Conservation (phyloP, 1,284 basidiomycete genomes). For the Melampsora larici-populina region DNA sequence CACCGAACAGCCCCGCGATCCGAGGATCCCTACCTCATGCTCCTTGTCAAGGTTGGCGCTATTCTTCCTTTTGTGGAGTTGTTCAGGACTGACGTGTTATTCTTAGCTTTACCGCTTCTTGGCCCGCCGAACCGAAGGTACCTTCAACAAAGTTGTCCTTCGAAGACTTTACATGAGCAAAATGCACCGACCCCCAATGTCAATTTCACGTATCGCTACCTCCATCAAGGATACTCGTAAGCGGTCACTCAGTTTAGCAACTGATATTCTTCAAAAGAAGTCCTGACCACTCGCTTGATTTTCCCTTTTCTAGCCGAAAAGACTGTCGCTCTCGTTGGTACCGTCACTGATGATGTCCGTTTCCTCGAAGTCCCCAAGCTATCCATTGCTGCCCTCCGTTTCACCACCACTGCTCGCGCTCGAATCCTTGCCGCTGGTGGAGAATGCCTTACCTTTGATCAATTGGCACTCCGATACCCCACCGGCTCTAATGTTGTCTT, state of each 20-base stretch:
- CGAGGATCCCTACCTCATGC: constrained; percentile 97
- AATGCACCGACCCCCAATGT: constrained; percentile 95
- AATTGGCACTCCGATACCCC: constrained; percentile 88
- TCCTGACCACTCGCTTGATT: neutral
- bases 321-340: constrained; percentile 83
- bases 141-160: constrained; percentile 98
- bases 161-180: constrained; percentile 95
- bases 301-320: constrained; percentile 56
- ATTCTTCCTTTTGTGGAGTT: neutral
- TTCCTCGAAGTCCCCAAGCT: constrained; percentile 83
- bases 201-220: constrained; percentile 72
- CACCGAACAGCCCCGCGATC: constrained; percentile 91
- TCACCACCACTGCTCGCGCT: constrained; percentile 87
- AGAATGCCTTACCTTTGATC: constrained; percentile 91
- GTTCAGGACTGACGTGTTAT: neutral
- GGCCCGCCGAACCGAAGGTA: constrained; percentile 89
- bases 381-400: constrained; percentile 87
- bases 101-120: constrained; percentile 95
- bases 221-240: constrained; percentile 69
- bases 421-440: constrained; percentile 94
- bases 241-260: constrained; percentile 60
- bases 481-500: constrained; percentile 94
- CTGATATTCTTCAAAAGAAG: neutral
- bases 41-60: constrained; percentile 84
- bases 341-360: constrained; percentile 95